These are phyloP conservation scores for Paracorniculantispora psalliotae DNA, from an alignment of 2,329 filamentous ascomycete genomes.

Conservation along the genomic window DNA sequence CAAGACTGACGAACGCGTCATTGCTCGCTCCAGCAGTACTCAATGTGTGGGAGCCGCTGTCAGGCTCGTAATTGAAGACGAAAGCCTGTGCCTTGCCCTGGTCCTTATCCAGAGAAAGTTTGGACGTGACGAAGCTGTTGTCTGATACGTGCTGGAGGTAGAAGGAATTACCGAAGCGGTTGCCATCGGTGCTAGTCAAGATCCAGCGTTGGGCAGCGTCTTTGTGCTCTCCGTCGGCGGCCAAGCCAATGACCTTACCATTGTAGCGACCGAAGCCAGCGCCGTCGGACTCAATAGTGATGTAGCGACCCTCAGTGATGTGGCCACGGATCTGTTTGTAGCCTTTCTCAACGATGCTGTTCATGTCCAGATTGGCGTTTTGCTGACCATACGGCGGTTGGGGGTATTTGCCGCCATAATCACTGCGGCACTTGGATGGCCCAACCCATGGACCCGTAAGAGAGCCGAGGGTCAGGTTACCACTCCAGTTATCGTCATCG, in stretches of 20 bases:
- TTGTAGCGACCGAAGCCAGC: constrained; percentile 34
- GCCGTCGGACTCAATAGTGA: constrained; percentile 42
- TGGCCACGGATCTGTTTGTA: constrained; percentile 47
- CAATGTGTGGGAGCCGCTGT: background rate
- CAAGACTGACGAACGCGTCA: constrained; percentile 1
- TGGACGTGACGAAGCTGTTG: constrained; percentile 18
- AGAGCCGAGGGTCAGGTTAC: constrained; percentile 21
- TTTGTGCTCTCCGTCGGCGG: constrained; percentile 28
- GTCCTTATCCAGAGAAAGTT: constrained; percentile 15
- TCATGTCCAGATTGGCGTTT: constrained; percentile 26
- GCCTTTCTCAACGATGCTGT: constrained; percentile 41
- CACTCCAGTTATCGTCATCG: constrained; percentile 26
- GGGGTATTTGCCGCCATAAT: constrained; percentile 22
- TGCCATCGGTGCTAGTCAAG: constrained; percentile 33
- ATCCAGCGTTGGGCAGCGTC: constrained; percentile 43
- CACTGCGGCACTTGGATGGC: constrained; percentile 35
- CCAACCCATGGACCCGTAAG: constrained; percentile 25
- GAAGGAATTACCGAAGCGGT: constrained; percentile 19
- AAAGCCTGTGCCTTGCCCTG: constrained; percentile 7
- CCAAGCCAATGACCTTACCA: constrained; percentile 15
- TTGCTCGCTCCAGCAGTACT: background rate
- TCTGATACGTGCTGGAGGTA: constrained; percentile 24
- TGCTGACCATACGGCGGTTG: constrained; percentile 37
- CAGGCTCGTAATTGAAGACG: constrained; percentile 10
- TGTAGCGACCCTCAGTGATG: constrained; percentile 48